Conservation (phyloP, 148 eudicot species). For the Chenopodium suecicum region DNA sequence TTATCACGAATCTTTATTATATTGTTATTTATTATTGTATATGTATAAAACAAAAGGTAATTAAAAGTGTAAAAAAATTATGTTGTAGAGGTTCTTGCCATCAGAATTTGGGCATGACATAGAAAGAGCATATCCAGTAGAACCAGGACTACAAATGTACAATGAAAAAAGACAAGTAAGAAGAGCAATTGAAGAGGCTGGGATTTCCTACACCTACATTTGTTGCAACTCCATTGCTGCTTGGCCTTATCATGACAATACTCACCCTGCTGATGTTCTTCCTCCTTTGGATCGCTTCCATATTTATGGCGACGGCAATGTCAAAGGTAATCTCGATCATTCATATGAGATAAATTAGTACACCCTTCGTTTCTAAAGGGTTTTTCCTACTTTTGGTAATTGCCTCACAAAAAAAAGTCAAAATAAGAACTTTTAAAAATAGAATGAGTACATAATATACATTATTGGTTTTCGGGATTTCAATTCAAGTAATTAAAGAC, state of each 20-base stretch:
- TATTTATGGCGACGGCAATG: constrained; percentile 54
- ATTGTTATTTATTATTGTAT: no score
- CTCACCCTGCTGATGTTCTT: constrained; percentile 51
- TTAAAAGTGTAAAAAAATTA: no score
- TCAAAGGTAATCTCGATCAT: constrained; percentile 33
- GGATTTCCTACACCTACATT: constrained; percentile 44
- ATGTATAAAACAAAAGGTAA: no score
- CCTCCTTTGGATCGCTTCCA: constrained; percentile 51
- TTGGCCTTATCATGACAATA: constrained; percentile 59
- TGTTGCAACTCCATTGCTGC: constrained; percentile 63
- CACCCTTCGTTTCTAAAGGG: background rate
- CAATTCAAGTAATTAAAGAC: background rate
- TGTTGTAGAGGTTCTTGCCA: constrained; percentile 32
- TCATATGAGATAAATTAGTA: background rate
- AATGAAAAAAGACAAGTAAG: constrained; percentile 38
- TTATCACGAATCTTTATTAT: no score
- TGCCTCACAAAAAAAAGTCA: no score
- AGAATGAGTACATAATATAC: no score
- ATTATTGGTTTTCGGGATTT: background rate
- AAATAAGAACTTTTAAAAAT: no score
- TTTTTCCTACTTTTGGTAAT: no score
- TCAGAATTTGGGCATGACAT: constrained; percentile 37
- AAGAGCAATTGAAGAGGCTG: constrained; percentile 43
- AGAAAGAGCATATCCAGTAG: constrained; percentile 49
- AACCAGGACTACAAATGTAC: constrained; percentile 54